phyloP scores from a whole-genome alignment of 1,284 basidiomycete genomes.

The Pisolithus thermaeus region DNA sequence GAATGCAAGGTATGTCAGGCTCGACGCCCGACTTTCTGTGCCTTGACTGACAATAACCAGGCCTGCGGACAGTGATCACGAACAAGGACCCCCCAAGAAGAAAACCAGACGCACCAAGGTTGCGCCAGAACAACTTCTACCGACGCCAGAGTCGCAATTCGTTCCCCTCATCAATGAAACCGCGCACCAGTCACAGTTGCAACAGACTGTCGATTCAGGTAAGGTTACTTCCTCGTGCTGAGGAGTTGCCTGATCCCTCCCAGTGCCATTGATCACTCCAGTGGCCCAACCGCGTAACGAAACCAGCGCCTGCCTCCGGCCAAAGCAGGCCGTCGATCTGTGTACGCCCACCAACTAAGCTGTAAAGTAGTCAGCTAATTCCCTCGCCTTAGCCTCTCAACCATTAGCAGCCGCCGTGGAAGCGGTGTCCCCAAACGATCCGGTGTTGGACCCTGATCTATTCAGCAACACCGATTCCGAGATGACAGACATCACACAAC shows the following conservation, averaged over 20 bases:
- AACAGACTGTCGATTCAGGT: background rate
- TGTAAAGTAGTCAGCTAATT: background rate
- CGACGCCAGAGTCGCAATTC: background rate
- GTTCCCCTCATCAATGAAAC: background rate
- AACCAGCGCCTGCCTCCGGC: background rate
- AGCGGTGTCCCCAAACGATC: too few species aligned
- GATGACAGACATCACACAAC: slow-evolving; percentile 19
- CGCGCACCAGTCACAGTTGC: background rate
- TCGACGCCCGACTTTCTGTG: background rate
- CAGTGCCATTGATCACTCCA: background rate
- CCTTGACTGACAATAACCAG: slow-evolving; percentile 8
- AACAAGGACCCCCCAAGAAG: slow-evolving; percentile 14
- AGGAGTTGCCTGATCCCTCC: too few species aligned
- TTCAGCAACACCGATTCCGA: slow-evolving; percentile 21
- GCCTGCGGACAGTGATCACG: slow-evolving; percentile 6
- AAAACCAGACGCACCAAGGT: slow-evolving; percentile 1
- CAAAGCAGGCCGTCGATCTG: background rate
- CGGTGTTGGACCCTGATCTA: slow-evolving; percentile 11
- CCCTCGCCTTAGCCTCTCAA: slow-evolving; percentile 2
- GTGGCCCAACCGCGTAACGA: background rate
- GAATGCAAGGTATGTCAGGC: background rate
- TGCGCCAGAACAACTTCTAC: background rate
- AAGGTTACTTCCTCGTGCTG: too few species aligned
- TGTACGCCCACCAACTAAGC: slow-evolving; percentile 5
- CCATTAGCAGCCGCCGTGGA: background rate